Evolutionary conservation across 805 yeast species (phyloP), one percentile per base, ranked within the genome.

Genomic region (Lachancea lanzarotensis): DNA sequence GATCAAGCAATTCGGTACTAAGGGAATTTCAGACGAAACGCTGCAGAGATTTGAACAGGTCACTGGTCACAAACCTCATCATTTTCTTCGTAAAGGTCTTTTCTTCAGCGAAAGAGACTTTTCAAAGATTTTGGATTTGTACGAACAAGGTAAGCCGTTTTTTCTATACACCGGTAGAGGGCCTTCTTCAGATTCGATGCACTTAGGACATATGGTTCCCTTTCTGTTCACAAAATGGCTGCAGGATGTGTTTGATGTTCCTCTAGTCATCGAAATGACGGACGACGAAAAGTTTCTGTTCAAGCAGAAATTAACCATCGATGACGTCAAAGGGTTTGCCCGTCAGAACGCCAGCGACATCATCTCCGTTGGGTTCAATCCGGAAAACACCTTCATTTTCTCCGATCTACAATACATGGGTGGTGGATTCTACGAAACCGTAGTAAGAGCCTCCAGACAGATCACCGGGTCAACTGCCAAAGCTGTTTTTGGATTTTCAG

Each of bases 161-260:
- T 93, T 91, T 71, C 70, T 93, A 50, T 93, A 93, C 65, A 93
- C 98, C 13, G 98, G 98, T 33, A 79, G 98, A 65, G 98, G 98
- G 4, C 98, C 98, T 31, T 85, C 95, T 1, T 79, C 90, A 35
- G 96, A 84, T 56, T 83, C 93, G 17, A 83, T 93, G 86, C 98
- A 93, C 65, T 73, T 93, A 70, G 98, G 98, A 43, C 98, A 93
- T 67, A 82, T 91, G 89, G 77, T 90, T 49, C 98, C 98, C 15
- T 93, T 93, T 62, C 67, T 84, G 27, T 93, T 93, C 72, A 93
- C 98, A 45, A 89, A 90, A 67, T 93, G 98, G 98, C 75, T 93
- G 57, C 98, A 93, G 67, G 97, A 91, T 38, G 98, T 91, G 2
- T 93, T 93, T 64, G 98, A 93, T 63, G 96, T 79, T 47, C 98